A percentile compares a stretch with the other conserved stretches of the same genome.
Conservation (phyloP, 1,284 basidiomycete genomes). For the Austroboletus novae-zelandiae region DNA sequence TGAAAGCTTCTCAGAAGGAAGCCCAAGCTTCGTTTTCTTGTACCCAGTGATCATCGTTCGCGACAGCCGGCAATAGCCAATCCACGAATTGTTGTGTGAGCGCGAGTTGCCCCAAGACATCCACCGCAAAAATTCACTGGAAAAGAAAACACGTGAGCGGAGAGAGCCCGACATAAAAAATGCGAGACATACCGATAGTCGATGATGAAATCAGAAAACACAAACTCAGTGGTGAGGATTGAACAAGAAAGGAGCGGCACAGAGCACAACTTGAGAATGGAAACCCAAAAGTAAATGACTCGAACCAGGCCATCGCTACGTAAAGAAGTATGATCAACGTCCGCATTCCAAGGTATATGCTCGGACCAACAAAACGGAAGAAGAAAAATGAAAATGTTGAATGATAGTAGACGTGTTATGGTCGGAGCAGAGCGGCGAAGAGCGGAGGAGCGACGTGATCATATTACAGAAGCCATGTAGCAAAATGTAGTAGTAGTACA, state of each 20-base stretch:
- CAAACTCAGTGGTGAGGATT: constrained; percentile 99
- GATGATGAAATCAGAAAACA: constrained; percentile 92
- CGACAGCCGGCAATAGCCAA: constrained; percentile 91
- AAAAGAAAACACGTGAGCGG: too few relatives aligned
- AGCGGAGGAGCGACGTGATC: too few relatives aligned
- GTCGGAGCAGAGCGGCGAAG: too few relatives aligned
- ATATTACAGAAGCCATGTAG: too few relatives aligned
- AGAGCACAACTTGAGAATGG: constrained; percentile 89
- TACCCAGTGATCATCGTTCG: constrained; percentile 96
- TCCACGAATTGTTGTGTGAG: constrained; percentile 94
- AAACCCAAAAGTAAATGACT: constrained; percentile 99
- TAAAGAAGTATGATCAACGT: constrained; percentile 88
- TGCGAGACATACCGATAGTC: constrained; percentile 60
- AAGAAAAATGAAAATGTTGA: constrained; percentile 95
- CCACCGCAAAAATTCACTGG: constrained; percentile 89
- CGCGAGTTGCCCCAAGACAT: constrained; percentile 96
- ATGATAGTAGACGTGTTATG: too few relatives aligned
- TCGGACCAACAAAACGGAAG: constrained; percentile 96
- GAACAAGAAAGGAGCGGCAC: constrained; percentile 94
- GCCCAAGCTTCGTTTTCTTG: constrained; percentile 96
- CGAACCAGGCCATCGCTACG: constrained; percentile 84
- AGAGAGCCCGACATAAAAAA: too few relatives aligned
- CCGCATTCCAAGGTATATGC: constrained; percentile 95
- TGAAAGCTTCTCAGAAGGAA: constrained; percentile 93
- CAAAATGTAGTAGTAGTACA: too few relatives aligned